Evolutionary conservation across 345 rosid species (phyloP).

Genomic region (Pugionium cornutum): DNA sequence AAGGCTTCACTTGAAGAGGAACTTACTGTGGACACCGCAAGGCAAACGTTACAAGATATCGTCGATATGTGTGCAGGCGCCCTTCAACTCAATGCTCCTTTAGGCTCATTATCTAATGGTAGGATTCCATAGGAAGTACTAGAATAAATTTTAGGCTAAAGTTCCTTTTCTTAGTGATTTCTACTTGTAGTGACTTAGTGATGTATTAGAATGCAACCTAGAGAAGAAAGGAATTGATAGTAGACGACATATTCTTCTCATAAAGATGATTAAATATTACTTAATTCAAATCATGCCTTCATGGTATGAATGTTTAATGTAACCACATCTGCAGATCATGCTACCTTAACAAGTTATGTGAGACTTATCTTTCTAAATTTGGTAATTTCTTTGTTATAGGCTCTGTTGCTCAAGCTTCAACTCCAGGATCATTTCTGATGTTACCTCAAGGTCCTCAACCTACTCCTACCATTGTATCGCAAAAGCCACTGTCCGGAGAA

Average conservation of each 20-base stretch:
- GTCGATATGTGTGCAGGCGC: conserved; percentile 45
- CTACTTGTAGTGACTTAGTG: conserved; percentile 25
- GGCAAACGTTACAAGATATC: conserved; percentile 41
- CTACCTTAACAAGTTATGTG: not conserved
- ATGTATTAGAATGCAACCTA: conserved; percentile 19
- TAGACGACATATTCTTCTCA: conserved; percentile 13
- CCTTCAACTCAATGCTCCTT: conserved; percentile 43
- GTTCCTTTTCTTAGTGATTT: conserved; percentile 4
- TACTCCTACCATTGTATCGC: conserved; percentile 26
- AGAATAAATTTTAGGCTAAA: not conserved
- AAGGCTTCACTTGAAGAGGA: conserved; percentile 44
- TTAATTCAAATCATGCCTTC: not conserved
- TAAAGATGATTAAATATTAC: conserved; percentile 5
- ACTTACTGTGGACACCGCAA: conserved; percentile 40
- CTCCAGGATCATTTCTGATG: conserved; percentile 32
- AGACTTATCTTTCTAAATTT: conserved; percentile 7
- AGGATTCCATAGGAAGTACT: conserved; percentile 5
- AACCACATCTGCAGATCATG: not conserved
- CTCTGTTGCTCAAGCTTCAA: conserved; percentile 36
- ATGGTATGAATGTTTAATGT: not conserved
- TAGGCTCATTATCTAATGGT: conserved; percentile 45
- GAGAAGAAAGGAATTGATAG: conserved; percentile 20
- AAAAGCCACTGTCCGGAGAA: conserved; percentile 29
- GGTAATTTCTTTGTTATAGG: conserved; percentile 30
- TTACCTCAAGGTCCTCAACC: conserved; percentile 38